Evolutionary conservation across 1,284 basidiomycete genomes (phyloP).

Genomic region (Heterobasidion annosum): DNA sequence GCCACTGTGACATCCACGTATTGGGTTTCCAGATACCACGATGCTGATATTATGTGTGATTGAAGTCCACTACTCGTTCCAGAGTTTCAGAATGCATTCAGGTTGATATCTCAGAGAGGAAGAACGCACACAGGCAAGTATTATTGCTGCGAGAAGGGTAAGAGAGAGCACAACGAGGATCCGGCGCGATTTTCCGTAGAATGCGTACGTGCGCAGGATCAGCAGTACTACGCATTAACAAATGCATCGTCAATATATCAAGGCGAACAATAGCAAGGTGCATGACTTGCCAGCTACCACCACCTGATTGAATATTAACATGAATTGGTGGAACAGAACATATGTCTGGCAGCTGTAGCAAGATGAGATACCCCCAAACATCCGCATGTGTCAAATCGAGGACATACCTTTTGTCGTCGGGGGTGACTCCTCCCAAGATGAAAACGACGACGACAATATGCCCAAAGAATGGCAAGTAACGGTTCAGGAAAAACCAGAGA

Average conservation of each 20-base stretch:
- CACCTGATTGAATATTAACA: constrained; percentile 30
- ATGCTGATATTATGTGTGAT: no score
- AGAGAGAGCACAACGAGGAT: background rate
- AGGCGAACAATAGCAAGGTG: background rate
- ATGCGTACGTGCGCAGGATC: constrained; percentile 7
- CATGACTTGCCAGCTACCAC: constrained; percentile 27
- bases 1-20: no score
- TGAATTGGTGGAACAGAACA: constrained; percentile 24
- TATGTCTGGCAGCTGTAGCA: constrained; percentile 14
- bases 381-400: no score
- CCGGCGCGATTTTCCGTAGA: constrained; percentile 5
- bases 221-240: constrained; percentile 4
- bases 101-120: background rate
- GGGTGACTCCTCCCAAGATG: constrained; percentile 12
- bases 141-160: background rate
- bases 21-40: no score
- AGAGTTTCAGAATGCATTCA: no score
- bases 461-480: constrained; percentile 30
- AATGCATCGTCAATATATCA: background rate
- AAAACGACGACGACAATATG: constrained; percentile 24
- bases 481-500: constrained; percentile 32
- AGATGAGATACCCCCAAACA: constrained; percentile 8
- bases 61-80: no score
- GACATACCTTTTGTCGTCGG: no score
- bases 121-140: background rate